A percentile compares a stretch with the other conserved stretches of the same genome.
These are phyloP conservation scores for Verticillium nonalfalfae DNA, from an alignment of 2,329 filamentous ascomycete species.

Conservation along the genomic window DNA sequence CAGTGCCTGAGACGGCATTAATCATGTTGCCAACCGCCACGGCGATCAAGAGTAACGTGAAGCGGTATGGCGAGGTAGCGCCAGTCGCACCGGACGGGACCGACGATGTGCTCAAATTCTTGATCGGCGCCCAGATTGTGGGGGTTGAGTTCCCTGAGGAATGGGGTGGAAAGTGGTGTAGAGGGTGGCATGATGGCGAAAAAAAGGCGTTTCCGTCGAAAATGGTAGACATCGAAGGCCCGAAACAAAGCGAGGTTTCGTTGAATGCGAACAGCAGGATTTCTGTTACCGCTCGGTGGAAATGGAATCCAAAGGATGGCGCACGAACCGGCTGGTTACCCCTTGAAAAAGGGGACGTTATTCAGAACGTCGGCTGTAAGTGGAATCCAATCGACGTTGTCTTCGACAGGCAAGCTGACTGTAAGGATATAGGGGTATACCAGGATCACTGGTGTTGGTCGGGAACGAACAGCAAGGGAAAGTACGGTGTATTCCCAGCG, in stretches of 20 bases:
- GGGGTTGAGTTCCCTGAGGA: slow-evolving; percentile 24
- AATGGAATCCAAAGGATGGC: slow-evolving; percentile 17
- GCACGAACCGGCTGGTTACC: slow-evolving; percentile 9
- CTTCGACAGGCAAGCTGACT: neutral
- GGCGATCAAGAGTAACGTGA: slow-evolving; percentile 25
- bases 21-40: slow-evolving; percentile 23
- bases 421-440: slow-evolving; percentile 17
- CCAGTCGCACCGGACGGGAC: slow-evolving; percentile 23
- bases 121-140: slow-evolving; percentile 23
- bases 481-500: slow-evolving; percentile 30
- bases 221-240: slow-evolving; percentile 17
- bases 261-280: slow-evolving; percentile 4
- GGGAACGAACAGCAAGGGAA: slow-evolving; percentile 28
- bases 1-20: slow-evolving; percentile 15
- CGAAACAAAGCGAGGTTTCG: slow-evolving; percentile 12
- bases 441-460: slow-evolving; percentile 34
- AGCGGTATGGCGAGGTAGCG: slow-evolving; percentile 23
- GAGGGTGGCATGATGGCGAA: slow-evolving; percentile 24
- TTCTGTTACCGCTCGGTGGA: slow-evolving; percentile 20
- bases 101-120: slow-evolving; percentile 30
- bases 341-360: slow-evolving; percentile 40
- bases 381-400: neutral
- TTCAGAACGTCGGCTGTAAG: slow-evolving; percentile 36
- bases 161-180: slow-evolving; percentile 27
- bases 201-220: slow-evolving; percentile 20